Evolutionary conservation across 306 rosid genomes (phyloP), one percentile per base, ranked within the genome.

Genomic region (Casuarina cunninghamiana): DNA sequence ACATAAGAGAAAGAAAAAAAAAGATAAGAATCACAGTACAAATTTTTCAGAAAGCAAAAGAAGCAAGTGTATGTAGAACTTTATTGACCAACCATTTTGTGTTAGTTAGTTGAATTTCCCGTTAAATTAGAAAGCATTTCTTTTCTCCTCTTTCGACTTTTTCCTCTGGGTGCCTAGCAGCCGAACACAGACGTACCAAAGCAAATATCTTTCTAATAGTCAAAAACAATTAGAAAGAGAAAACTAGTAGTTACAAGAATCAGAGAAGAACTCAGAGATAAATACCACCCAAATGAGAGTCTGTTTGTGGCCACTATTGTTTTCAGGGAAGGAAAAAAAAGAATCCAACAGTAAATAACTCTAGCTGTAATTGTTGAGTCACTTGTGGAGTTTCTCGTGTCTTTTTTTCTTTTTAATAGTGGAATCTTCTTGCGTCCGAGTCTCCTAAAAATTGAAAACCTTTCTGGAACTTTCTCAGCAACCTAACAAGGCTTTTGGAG

Each of bases 391-490:
- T 3, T 16, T n/a, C n/a, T 2, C 32, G 32, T 61, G 32, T 61
- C 39, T 12, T 1, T 32, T 10, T 10, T 1, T 66, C 41, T 15
- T 41, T 7, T 7, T 10, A 13, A 35, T 8, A 5, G 17, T 32
- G 49, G 13, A 11, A 35, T 10, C 65, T 26, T 26, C 10, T 58
- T 39, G 37, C 26, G 12, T 48, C 51, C 13, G 9, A 10, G 51
- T 21, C 15, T 66, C 21, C 26, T 1, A 66, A 12, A 66, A 4
- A 41, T 7, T 17, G 17, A 66, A 42, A 16, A 38, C 3, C 42
- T 41, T 13, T 7, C 45, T 5, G 62, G 45, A 39, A 73, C 46
- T 77, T 54, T 58, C 75, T 16, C 39, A 54, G 51, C 9, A 83
- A 26, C 65, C 61, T 50, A 84, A 70, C 60, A 5, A 26, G 66